Evolutionary conservation across 2,329 filamentous ascomycete species (phyloP), one percentile per base, ranked within the genome.

Genomic region (Blumeria hordei): DNA sequence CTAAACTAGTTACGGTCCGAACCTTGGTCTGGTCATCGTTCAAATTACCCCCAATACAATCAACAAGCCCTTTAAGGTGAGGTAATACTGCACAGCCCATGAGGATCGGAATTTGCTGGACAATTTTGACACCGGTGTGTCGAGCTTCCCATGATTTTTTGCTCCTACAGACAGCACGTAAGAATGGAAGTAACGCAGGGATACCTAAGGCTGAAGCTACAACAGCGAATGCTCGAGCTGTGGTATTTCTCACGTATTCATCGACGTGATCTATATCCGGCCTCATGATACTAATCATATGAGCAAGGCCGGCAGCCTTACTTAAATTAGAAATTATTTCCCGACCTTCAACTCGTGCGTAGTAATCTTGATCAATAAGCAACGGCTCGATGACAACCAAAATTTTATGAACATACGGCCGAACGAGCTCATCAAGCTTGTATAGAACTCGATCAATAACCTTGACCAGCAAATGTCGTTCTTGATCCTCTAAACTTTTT

Each of bases 261-360:
- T 98, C 92, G 32, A 93, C 85, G 63, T 98, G 92, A 63, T 98
- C 92, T 60, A 98, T 94, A 76, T 98, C 92, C 0, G 92, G 93
- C 64, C 92, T 78, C 92, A 98, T 98, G 8, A 88, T 94, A 70
- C 88, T 94, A 67, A 98, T 98, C 92, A 98, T 98, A 62, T 93
- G 92, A 16, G 92, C 92, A 55, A 98, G 77, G 66, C 92, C 93
- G 58, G 93, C 92, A 28, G 92, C 92, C 69, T 98, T 98, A 66
- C 85, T 85, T 53, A 98, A 78, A 67, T 98, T 98, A 55, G 90
- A 96, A 62, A 98, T 98, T 63, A 98, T 98, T 68, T 98, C 92
- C 62, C 92, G 86, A 68, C 92, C 92, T 69, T 98, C 92, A 5
- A 98, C 92, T 67, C 92, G 83, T 44, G 93, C 92, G 68, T 98